Evolutionary conservation across 2,329 filamentous ascomycete species (phyloP).

Genomic region (Ophiocordyceps sinensis): DNA sequence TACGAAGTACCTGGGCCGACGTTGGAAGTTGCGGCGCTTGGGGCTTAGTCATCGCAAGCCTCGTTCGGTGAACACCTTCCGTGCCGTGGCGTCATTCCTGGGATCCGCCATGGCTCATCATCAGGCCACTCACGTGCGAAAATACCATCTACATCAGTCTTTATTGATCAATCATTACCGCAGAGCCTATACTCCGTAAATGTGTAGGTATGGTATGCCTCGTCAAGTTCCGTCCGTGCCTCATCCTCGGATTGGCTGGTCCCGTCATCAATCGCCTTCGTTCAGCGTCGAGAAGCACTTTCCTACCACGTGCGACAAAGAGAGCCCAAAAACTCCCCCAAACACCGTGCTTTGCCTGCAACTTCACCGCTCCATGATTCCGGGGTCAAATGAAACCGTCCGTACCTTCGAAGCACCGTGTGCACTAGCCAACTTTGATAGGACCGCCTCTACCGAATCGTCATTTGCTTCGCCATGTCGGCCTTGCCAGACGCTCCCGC

Average conservation of each 20-base stretch:
- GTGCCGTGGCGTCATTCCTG: too few species aligned
- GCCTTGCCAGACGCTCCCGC: constrained; percentile 63
- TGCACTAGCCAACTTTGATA: constrained; percentile 8
- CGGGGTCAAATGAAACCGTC: constrained; percentile 25
- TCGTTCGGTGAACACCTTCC: too few species aligned
- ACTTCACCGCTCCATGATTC: constrained; percentile 24
- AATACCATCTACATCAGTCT: too few species aligned
- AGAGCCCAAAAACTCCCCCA: constrained; percentile 22
- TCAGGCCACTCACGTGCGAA: too few species aligned
- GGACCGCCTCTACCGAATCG: constrained; percentile 51
- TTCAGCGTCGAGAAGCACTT: constrained; percentile 30
- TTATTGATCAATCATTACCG: background rate
- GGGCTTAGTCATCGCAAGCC: constrained; percentile 4
- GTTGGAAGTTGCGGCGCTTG: constrained; percentile 4
- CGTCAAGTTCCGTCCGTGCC: constrained; percentile 8
- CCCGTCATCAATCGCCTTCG: constrained; percentile 10
- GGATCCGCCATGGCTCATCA: too few species aligned
- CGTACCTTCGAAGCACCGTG: constrained; percentile 36
- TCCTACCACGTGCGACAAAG: constrained; percentile 32
- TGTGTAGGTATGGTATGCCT: too few species aligned
- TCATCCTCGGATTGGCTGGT: constrained; percentile 10
- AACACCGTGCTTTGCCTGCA: constrained; percentile 32
- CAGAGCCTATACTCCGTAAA: background rate
- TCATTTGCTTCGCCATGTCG: constrained; percentile 88
- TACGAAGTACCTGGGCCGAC: constrained; percentile 12